Evolutionary conservation across 2,329 filamentous ascomycete genomes (phyloP).

Genomic region (Aureobasidium sp.): DNA sequence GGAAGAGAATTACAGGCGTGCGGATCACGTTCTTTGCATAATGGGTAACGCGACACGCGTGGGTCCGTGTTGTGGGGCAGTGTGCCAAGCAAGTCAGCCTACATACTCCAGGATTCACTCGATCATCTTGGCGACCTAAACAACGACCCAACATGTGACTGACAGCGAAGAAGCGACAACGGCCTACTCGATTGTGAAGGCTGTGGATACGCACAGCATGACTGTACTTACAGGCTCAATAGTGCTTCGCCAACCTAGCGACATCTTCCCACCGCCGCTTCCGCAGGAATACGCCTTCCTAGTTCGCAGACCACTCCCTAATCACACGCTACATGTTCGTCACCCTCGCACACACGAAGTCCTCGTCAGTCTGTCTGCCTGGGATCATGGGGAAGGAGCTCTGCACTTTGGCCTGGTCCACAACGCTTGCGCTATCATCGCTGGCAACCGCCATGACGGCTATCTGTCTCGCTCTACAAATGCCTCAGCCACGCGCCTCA

Average conservation of each 20-base stretch:
- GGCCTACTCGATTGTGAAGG: background rate
- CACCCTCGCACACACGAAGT: background rate
- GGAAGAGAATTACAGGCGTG: no score
- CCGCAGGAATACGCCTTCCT: conserved; percentile 4
- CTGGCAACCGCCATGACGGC: conserved; percentile 9
- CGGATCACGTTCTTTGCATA: no score
- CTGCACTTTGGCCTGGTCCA: conserved; percentile 12
- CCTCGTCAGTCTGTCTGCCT: conserved; percentile 2
- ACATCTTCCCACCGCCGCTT: conserved; percentile 8
- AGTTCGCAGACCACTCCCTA: background rate
- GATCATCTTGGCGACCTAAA: background rate
- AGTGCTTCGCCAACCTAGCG: conserved; percentile 5
- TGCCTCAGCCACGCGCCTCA: background rate
- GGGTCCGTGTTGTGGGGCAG: background rate
- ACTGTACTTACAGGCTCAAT: background rate
- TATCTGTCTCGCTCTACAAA: background rate
- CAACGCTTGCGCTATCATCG: conserved; percentile 14
- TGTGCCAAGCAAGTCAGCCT: background rate
- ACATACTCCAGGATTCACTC: background rate
- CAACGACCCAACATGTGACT: background rate
- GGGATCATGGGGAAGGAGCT: conserved; percentile 5
- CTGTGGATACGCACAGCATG: background rate
- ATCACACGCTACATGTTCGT: background rate
- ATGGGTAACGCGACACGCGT: background rate
- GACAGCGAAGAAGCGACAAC: background rate